These are phyloP conservation scores for Nitzschia palea DNA, from an alignment of 108 stramenopile genomes.

Conservation along the genomic window DNA sequence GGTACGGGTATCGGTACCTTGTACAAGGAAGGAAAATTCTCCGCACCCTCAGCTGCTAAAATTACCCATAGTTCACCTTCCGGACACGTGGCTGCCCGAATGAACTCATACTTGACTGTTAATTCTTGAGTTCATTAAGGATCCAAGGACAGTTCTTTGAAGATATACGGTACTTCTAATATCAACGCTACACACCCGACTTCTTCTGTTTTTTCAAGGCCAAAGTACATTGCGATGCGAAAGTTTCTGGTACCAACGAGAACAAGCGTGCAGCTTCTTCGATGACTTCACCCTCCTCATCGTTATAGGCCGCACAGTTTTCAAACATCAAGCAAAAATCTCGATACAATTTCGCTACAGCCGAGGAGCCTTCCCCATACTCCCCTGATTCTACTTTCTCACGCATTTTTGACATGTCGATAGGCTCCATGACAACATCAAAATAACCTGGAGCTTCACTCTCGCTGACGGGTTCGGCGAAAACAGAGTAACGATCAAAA, in stretches of 20 bases:
- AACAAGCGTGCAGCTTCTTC: slow-evolving; percentile 70
- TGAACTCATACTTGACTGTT: no score
- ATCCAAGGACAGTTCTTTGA: no score
- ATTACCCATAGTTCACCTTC: no score
- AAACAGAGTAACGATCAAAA: slow-evolving; percentile 67
- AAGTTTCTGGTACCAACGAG: slow-evolving; percentile 58
- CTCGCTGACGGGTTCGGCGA: slow-evolving; percentile 71
- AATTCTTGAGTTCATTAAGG: no score
- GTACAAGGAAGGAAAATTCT: no score
- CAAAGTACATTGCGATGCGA: slow-evolving; percentile 35
- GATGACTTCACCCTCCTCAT: slow-evolving; percentile 61
- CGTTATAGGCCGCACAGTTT: slow-evolving; percentile 72
- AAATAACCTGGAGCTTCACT: slow-evolving; percentile 72
- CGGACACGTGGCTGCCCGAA: no score
- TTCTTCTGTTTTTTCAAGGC: slow-evolving; percentile 30
- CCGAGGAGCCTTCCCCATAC: slow-evolving; percentile 73
- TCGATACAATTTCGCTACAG: slow-evolving; percentile 52
- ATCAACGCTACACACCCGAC: neutral
- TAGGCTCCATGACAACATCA: slow-evolving; percentile 65
- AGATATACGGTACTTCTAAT: neutral
- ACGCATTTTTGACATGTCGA: slow-evolving; percentile 73
- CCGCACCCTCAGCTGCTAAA: no score
- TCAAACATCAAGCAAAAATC: slow-evolving; percentile 78
- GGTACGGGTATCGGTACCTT: no score
- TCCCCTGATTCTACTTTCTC: slow-evolving; percentile 64